Conservation (phyloP, 2,329 filamentous ascomycete genomes). For the Ilyonectria robusta region DNA sequence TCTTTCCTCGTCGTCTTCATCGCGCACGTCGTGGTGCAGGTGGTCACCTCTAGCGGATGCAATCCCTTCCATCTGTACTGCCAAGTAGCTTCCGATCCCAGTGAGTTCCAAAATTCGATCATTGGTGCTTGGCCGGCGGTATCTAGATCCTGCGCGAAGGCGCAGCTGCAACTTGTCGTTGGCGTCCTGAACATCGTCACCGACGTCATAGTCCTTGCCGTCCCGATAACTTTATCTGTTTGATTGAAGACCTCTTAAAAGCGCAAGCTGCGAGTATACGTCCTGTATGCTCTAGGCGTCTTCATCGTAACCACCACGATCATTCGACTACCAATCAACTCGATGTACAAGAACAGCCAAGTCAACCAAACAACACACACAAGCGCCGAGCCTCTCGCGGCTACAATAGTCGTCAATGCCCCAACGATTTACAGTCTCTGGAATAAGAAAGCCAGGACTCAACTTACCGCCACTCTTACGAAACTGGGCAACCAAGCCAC, state of each 20-base stretch:
- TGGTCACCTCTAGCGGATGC: constrained; percentile 38
- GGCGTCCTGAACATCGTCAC: constrained; percentile 46
- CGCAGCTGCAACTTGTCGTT: constrained; percentile 39
- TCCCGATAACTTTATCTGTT: constrained; percentile 47
- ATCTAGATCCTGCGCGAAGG: constrained; percentile 31
- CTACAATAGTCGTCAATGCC: constrained; percentile 54
- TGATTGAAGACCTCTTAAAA: constrained; percentile 46
- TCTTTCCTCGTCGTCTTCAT: constrained; percentile 31
- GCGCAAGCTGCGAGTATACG: constrained; percentile 50
- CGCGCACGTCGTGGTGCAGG: constrained; percentile 34
- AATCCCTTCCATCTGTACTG: constrained; percentile 32
- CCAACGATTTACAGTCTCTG: constrained; percentile 52
- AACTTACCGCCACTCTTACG: no score
- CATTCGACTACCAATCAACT: constrained; percentile 56
- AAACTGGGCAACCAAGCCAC: no score
- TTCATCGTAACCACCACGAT: constrained; percentile 57
- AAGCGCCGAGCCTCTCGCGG: constrained; percentile 53
- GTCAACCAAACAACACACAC: constrained; percentile 56
- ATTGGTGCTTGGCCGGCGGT: no score
- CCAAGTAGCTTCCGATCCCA: constrained; percentile 33
- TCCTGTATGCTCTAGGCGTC: constrained; percentile 55
- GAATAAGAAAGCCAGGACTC: no score
- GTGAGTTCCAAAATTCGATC: not conserved
- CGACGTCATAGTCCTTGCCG: constrained; percentile 46
- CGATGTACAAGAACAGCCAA: constrained; percentile 51